A percentile compares a stretch with the other conserved stretches of the same genome.
phyloP scores from a whole-genome alignment of 345 rosid species.

The Turnera subulata region DNA sequence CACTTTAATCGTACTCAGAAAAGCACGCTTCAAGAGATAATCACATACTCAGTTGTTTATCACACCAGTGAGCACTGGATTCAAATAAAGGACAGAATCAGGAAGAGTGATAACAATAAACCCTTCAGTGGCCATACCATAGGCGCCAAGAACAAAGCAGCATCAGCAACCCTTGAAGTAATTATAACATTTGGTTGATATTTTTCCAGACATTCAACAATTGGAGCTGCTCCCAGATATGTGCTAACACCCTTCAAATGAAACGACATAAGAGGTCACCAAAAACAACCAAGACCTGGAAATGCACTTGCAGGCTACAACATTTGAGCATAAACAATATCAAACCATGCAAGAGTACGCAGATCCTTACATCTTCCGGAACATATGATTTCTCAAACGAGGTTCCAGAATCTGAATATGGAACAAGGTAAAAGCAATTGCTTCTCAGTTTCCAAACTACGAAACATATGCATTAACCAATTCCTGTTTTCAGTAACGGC shows the following conservation, averaged over 20 bases:
- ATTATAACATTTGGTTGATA: slow-evolving; percentile 74
- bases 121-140: slow-evolving; percentile 46
- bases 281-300: too few species aligned
- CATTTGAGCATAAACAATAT: background rate
- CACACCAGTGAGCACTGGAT: too few species aligned
- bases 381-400: slow-evolving; percentile 25
- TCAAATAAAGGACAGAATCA: background rate
- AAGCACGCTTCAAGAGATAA: too few species aligned
- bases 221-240: slow-evolving; percentile 91
- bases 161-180: slow-evolving; percentile 88
- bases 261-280: slow-evolving; percentile 6
- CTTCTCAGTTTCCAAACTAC: too few species aligned
- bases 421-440: too few species aligned
- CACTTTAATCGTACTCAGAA: too few species aligned
- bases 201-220: slow-evolving; percentile 84
- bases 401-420: slow-evolving; percentile 36
- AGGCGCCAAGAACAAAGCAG: slow-evolving; percentile 86
- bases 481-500: too few species aligned
- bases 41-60: too few species aligned
- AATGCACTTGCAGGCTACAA: too few species aligned
- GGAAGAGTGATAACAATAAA: background rate
- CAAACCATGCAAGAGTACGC: slow-evolving; percentile 24
- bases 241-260: slow-evolving; percentile 71
- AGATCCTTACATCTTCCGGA: slow-evolving; percentile 52
- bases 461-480: too few species aligned